Conservation (phyloP, 768 basidiomycete genomes). For the Boletus reticulatus region DNA sequence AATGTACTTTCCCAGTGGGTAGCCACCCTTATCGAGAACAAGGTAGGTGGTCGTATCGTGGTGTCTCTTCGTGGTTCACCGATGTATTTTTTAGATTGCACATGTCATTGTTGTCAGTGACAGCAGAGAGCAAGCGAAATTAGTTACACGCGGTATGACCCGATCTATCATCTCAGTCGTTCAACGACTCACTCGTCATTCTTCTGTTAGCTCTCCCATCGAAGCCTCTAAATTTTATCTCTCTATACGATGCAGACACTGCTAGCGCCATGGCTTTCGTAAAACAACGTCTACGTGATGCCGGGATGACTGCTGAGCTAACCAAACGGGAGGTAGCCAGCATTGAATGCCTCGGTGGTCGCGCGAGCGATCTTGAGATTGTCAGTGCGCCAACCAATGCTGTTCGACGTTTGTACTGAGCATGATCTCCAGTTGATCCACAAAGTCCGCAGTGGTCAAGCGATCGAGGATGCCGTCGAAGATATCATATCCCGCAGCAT, state of each 20-base stretch:
- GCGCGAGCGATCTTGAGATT: constrained; percentile 85
- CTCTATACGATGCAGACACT: constrained; percentile 83
- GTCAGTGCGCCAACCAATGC: constrained; percentile 41
- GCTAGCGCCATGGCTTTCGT: constrained; percentile 79
- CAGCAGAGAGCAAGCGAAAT: constrained; percentile 82
- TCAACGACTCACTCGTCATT: background rate
- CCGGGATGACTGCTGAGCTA: constrained; percentile 51
- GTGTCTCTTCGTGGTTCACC: background rate
- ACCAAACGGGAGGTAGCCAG: constrained; percentile 52
- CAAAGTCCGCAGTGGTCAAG: constrained; percentile 75
- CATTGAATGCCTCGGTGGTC: constrained; percentile 81
- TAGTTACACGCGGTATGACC: constrained; percentile 69
- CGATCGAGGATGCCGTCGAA: constrained; percentile 78
- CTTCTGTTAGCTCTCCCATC: constrained; percentile 66
- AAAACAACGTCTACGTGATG: constrained; percentile 68
- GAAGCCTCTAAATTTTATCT: constrained; percentile 76
- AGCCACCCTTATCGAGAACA: constrained; percentile 75
- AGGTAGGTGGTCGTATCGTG: constrained; percentile 41
- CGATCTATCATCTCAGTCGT: background rate
- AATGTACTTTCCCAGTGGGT: constrained; percentile 82
- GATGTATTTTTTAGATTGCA: constrained; percentile 56
- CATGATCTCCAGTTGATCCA: constrained; percentile 61
- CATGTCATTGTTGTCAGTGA: constrained; percentile 92
- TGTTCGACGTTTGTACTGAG: background rate
- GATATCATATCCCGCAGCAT: constrained; percentile 83